Evolutionary conservation across 306 rosid genomes (phyloP).

Genomic region (Canavalia gladiata): DNA sequence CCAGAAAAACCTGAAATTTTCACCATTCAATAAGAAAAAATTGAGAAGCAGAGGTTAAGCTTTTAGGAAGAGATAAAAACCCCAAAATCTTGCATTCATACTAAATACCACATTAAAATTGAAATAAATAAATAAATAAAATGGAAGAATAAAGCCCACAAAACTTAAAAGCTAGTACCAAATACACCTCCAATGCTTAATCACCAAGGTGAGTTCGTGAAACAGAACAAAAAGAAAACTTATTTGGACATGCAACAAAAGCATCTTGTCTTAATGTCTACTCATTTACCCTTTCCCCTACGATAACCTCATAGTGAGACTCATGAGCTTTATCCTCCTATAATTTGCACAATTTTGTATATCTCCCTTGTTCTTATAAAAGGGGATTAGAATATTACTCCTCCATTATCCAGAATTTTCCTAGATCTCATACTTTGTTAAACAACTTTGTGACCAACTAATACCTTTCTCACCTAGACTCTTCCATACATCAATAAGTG

Average conservation of each 20-base stretch:
- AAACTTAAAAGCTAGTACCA: conserved; percentile 10
- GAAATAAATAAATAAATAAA: conserved; percentile 32
- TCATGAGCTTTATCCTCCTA: too few species aligned
- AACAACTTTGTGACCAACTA: too few species aligned
- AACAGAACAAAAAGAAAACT: conserved; percentile 24
- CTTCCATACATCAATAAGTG: too few species aligned
- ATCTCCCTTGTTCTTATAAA: too few species aligned
- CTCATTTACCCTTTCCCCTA: too few species aligned
- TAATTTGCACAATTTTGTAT: too few species aligned
- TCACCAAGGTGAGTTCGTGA: background rate
- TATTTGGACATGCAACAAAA: background rate
- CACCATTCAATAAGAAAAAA: conserved; percentile 25
- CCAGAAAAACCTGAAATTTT: conserved; percentile 9
- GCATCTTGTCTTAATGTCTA: too few species aligned
- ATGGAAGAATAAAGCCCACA: background rate
- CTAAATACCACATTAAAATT: background rate
- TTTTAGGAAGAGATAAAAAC: conserved; percentile 18
- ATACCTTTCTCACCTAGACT: too few species aligned
- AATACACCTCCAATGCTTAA: conserved; percentile 2
- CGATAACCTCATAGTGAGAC: too few species aligned
- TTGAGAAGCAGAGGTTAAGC: background rate
- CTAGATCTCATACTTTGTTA: too few species aligned
- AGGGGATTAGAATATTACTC: too few species aligned
- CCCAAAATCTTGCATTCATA: conserved; percentile 4
- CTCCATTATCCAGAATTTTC: too few species aligned